These are phyloP conservation scores for Coprinopsis strossmayeri DNA, from an alignment of 768 basidiomycete species.

Conservation along the genomic window DNA sequence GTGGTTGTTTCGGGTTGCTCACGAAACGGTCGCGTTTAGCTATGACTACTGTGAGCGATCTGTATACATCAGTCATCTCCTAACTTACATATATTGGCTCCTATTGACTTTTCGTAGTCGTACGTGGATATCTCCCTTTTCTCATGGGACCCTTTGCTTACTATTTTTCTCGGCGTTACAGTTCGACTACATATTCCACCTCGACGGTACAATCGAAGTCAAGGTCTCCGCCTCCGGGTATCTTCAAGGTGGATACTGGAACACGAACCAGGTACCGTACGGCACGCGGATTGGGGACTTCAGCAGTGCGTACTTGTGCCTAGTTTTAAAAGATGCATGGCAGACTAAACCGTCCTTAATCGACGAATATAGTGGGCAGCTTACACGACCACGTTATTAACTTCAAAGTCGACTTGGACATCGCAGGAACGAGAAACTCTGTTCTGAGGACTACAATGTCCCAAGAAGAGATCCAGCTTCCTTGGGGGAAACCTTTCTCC, in stretches of 20 bases:
- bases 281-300: constrained; percentile 50
- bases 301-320: constrained; percentile 43
- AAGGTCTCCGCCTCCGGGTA: constrained; percentile 63
- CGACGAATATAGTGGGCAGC: constrained; percentile 43
- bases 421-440: constrained; percentile 54
- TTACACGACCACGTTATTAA: constrained; percentile 67
- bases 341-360: neutral
- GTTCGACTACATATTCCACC: constrained; percentile 40
- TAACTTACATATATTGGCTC: too few species aligned
- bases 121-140: too few species aligned
- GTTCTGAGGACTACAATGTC: constrained; percentile 43
- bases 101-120: too few species aligned
- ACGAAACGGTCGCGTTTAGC: too few species aligned
- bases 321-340: neutral
- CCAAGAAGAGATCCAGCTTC: constrained; percentile 41
- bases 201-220: constrained; percentile 67
- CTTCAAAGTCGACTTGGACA: constrained; percentile 61
- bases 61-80: too few species aligned
- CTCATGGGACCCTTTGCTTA: too few species aligned
- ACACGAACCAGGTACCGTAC: constrained; percentile 39
- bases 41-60: too few species aligned
- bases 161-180: too few species aligned
- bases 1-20: neutral
- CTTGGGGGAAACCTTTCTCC: too few species aligned
- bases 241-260: constrained; percentile 59